Percentiles rank a stretch among this genome's conserved stretches.
phyloP scores from a whole-genome alignment of 2,329 filamentous ascomycete species.

The Talaromyces sp. region DNA sequence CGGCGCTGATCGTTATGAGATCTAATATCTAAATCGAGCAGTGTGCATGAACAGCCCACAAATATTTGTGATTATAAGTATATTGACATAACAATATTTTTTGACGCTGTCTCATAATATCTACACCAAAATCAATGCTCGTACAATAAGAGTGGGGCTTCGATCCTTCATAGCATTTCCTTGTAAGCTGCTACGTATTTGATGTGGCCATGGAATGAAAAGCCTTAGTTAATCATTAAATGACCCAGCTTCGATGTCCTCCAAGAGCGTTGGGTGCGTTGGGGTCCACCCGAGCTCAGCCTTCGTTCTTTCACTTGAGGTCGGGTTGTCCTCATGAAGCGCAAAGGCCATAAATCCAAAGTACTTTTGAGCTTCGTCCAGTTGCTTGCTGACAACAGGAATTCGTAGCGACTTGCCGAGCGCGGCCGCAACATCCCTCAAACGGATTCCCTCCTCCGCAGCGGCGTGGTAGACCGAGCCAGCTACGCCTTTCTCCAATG shows the following conservation, averaged over 20 bases:
- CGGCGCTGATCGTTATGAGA: slow-evolving; percentile 13
- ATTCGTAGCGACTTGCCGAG: slow-evolving; percentile 1
- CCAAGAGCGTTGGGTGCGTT: neutral
- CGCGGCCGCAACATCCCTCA: slow-evolving; percentile 8
- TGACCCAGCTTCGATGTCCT: neutral
- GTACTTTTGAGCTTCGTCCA: neutral
- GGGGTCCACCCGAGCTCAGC: slow-evolving; percentile 8
- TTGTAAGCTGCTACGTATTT: neutral
- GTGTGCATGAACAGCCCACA: neutral
- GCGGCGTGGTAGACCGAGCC: slow-evolving; percentile 1
- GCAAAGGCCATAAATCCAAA: slow-evolving; percentile 11
- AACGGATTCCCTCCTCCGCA: slow-evolving; percentile 1
- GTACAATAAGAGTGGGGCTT: neutral
- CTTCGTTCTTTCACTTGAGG: neutral
- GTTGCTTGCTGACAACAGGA: neutral
- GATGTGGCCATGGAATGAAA: neutral
- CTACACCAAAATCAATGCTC: neutral
- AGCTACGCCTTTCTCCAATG: slow-evolving; percentile 1
- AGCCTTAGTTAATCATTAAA: neutral
- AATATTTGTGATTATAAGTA: neutral
- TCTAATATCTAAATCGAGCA: neutral
- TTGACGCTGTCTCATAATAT: neutral
- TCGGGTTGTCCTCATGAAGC: neutral
- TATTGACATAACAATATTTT: neutral
- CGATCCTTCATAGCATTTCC: no score